These are phyloP conservation scores for Talaromyces stipitatus DNA, from an alignment of 495 filamentous ascomycete species.

Conservation along the genomic window DNA sequence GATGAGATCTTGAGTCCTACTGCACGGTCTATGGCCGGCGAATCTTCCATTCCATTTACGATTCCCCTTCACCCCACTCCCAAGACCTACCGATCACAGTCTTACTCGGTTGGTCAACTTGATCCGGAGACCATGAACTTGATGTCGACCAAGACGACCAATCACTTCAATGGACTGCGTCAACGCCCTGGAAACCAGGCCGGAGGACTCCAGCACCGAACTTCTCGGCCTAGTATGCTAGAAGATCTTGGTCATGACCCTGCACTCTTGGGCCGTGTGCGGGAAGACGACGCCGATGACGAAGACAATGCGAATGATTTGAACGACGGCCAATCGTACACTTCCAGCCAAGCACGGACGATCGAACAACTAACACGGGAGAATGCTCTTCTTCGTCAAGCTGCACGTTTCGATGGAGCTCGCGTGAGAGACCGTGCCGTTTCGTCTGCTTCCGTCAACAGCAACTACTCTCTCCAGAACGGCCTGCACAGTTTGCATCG, in stretches of 20 bases:
- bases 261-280: constrained; percentile 64
- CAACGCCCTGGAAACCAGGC: constrained; percentile 48
- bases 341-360: constrained; percentile 53
- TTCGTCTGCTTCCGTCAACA: constrained; percentile 38
- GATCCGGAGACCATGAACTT: constrained; percentile 55
- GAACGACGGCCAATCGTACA: constrained; percentile 49
- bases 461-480: constrained; percentile 34
- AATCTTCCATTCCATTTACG: constrained; percentile 68
- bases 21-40: constrained; percentile 45
- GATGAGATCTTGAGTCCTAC: constrained; percentile 51
- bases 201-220: constrained; percentile 68
- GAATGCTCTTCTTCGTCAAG: constrained; percentile 63
- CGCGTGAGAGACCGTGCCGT: constrained; percentile 56
- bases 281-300: constrained; percentile 78
- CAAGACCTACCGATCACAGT: constrained; percentile 91
- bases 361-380: constrained; percentile 68
- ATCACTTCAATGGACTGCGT: constrained; percentile 32
- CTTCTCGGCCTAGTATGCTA: constrained; percentile 78
- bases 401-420: constrained; percentile 52
- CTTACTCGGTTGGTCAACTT: constrained; percentile 90
- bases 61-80: constrained; percentile 88
- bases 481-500: constrained; percentile 51
- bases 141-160: constrained; percentile 36
- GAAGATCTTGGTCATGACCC: constrained; percentile 70
- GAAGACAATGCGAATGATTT: constrained; percentile 55